Percentiles rank a stretch among this genome's conserved stretches.
These are phyloP conservation scores for Fragaria nilgerrensis DNA, from an alignment of 306 rosid genomes.

Conservation along the genomic window DNA sequence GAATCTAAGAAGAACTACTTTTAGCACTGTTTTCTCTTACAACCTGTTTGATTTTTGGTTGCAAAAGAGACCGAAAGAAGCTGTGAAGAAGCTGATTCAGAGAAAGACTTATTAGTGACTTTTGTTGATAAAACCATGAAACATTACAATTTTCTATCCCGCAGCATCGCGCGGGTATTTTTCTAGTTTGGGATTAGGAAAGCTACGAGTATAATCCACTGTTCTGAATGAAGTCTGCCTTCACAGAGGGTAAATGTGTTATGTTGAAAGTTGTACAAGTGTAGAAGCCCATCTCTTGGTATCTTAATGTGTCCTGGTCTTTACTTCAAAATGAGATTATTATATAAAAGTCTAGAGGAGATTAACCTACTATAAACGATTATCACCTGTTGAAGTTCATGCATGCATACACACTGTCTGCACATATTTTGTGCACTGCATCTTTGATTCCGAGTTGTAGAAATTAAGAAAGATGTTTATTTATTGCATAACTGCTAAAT, in stretches of 20 bases:
- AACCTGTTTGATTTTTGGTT: too few species aligned
- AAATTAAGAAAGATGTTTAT: background rate
- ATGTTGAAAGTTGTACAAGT: background rate
- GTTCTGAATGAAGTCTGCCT: background rate
- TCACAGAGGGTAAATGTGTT: background rate
- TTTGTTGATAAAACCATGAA: too few species aligned
- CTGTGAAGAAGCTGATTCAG: too few species aligned
- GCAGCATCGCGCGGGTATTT: too few species aligned
- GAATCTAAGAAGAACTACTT: too few species aligned
- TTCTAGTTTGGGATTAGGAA: background rate
- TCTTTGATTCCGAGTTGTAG: background rate
- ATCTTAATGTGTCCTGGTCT: background rate
- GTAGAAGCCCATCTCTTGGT: background rate
- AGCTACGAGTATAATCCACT: background rate
- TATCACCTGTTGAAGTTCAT: background rate
- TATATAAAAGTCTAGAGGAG: background rate
- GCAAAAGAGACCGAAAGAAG: too few species aligned
- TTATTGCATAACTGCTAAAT: slow-evolving; percentile 16
- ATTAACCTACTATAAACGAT: background rate
- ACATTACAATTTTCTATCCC: too few species aligned
- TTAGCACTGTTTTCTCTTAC: too few species aligned
- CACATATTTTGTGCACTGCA: background rate
- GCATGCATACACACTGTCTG: background rate
- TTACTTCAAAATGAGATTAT: background rate
- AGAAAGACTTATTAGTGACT: too few species aligned